phyloP scores from a whole-genome alignment of 2,329 filamentous ascomycete species.

The Fusarium clavum region DNA sequence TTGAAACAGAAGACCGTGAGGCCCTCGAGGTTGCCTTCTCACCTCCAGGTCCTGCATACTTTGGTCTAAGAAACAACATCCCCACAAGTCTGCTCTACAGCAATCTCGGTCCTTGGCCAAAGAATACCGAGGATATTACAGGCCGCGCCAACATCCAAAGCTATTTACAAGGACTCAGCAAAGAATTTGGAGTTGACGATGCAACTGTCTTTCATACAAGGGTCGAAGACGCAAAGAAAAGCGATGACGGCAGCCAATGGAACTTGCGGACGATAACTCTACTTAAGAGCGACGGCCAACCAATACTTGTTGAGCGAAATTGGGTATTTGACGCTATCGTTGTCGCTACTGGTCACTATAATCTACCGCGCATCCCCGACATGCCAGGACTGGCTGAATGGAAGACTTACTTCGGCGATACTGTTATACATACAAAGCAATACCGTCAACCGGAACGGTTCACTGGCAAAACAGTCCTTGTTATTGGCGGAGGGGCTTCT shows the following conservation, averaged over 20 bases:
- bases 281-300: constrained; percentile 31
- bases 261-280: constrained; percentile 61
- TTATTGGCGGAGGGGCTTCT: constrained; percentile 65
- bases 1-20: background rate
- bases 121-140: constrained; percentile 69
- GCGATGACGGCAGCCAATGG: constrained; percentile 58
- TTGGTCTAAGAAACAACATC: constrained; percentile 77
- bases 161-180: constrained; percentile 71
- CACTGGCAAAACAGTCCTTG: constrained; percentile 61
- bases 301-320: constrained; percentile 46
- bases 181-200: constrained; percentile 60
- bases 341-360: constrained; percentile 75
- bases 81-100: constrained; percentile 67
- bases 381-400: constrained; percentile 69
- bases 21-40: constrained; percentile 33
- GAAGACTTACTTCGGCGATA: constrained; percentile 63
- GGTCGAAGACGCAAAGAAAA: constrained; percentile 65
- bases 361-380: constrained; percentile 70
- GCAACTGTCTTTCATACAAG: constrained; percentile 67
- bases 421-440: constrained; percentile 76
- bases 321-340: constrained; percentile 72
- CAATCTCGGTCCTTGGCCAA: constrained; percentile 63
- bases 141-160: constrained; percentile 66
- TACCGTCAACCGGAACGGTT: constrained; percentile 74
- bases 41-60: constrained; percentile 62